These are phyloP conservation scores for Chaetomidium leptoderma DNA, from an alignment of 495 filamentous ascomycete species.

Conservation along the genomic window DNA sequence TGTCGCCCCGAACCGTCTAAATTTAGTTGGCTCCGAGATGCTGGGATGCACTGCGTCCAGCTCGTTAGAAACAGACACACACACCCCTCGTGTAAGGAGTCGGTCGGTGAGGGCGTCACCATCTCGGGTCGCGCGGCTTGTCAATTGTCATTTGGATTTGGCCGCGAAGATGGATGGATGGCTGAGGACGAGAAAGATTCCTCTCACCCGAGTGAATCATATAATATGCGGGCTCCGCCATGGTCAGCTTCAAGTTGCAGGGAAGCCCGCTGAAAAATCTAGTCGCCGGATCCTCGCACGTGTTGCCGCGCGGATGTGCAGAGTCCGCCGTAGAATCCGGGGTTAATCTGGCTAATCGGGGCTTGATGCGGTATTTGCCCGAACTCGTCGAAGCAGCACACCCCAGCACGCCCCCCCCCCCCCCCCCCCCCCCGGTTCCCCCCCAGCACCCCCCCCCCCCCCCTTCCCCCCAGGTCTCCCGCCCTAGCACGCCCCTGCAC, in stretches of 20 bases:
- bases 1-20: background rate
- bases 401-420: constrained; percentile 2
- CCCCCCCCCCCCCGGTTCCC: constrained; percentile 1
- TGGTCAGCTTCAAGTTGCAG: constrained; percentile 22
- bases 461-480: constrained; percentile 1
- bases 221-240: background rate
- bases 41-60: too few relatives aligned
- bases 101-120: background rate
- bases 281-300: constrained; percentile 22
- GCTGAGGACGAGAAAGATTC: constrained; percentile 13
- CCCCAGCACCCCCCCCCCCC: constrained; percentile 2
- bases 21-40: too few relatives aligned
- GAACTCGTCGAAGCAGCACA: background rate
- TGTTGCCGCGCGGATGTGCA: constrained; percentile 27
- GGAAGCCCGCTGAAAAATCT: constrained; percentile 27
- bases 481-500: constrained; percentile 13
- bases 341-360: constrained; percentile 42
- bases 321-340: constrained; percentile 34
- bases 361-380: constrained; percentile 23
- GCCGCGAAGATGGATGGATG: too few relatives aligned
- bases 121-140: background rate
- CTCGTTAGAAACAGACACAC: too few relatives aligned
- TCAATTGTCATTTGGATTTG: too few relatives aligned
- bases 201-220: constrained; percentile 21
- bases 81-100: background rate